A percentile compares a stretch with the other conserved stretches of the same genome.
Evolutionary conservation across 768 basidiomycete genomes (phyloP).

Genomic region (Mycena belliarum): DNA sequence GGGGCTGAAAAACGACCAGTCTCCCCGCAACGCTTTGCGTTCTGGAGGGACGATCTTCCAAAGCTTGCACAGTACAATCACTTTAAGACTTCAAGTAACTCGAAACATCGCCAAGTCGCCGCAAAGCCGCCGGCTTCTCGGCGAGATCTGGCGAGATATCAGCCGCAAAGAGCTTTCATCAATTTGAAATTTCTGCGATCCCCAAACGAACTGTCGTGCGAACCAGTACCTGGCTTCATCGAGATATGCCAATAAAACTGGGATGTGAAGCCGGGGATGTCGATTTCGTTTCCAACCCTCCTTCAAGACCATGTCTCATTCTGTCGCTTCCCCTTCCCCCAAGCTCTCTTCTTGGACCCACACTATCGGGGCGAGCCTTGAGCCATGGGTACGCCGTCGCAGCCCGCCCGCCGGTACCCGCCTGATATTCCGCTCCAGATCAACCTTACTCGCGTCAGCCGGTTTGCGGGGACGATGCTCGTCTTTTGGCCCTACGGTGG

Average conservation of each 20-base stretch:
- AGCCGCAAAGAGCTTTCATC: too few relatives aligned
- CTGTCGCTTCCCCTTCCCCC: neutral
- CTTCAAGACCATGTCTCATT: neutral
- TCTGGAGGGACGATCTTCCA: too few relatives aligned
- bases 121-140: neutral
- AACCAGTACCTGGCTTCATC: neutral
- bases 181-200: constrained; percentile 3
- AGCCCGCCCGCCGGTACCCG: neutral
- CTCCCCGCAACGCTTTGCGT: too few relatives aligned
- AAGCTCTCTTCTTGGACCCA: constrained; percentile 7
- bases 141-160: too few relatives aligned
- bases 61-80: too few relatives aligned
- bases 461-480: constrained; percentile 25
- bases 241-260: neutral
- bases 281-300: too few relatives aligned
- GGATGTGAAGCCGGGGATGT: too few relatives aligned
- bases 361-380: constrained; percentile 24
- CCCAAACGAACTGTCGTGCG: constrained; percentile 1
- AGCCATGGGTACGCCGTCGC: constrained; percentile 14
- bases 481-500: constrained; percentile 27
- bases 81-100: too few relatives aligned
- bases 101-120: too few relatives aligned
- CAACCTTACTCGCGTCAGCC: constrained; percentile 21
- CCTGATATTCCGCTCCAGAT: constrained; percentile 7
- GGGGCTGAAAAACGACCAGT: too few relatives aligned